Evolutionary conservation across 768 basidiomycete genomes (phyloP), one percentile per base, ranked within the genome.

Genomic region (Suillus discolor): DNA sequence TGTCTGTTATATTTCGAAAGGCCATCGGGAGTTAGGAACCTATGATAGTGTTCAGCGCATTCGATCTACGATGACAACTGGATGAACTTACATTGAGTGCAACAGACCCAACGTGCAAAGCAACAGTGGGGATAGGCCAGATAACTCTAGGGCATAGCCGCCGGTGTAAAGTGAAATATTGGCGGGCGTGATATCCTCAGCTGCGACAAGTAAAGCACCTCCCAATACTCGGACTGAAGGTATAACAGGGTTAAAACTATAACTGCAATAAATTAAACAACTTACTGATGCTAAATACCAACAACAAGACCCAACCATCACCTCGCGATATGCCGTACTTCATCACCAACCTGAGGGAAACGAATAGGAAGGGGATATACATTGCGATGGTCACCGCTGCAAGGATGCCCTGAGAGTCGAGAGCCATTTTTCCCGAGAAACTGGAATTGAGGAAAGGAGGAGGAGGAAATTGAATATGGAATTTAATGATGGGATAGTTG

Each of bases 261-360:
- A 34, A 8, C 7, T 38, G 31, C 4, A 61, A 31, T 44, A 9
- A 41, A 31, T 3, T 2, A 42, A 13, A 49, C 15, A 39, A 79
- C 86, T 72, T 67, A 89, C 89, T 75, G 53, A 84, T 67, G 13
- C 88, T 82, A 67, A 91, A 89, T 15, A 89, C 75, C 54, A 85
- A 79, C n/a, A 91, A 79, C 67, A 85, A 84, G n/a, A 90, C 74
- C 88, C 88, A 92, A 65, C 88, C 90, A 38, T 82, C 85, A 73
- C 88, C 84, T 51, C 82, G 80, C 64, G 84, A 74, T 69, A 89
- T 81, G 45, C 83, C 85, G 79, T 90, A 87, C 39, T 81, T 85
- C 60, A 81, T 71, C 57, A 82, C 75, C 57, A 89, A 74, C 49
- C 81, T 72, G 57, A 83, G 38, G 1, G 85, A 80, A 44, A 88